Evolutionary conservation across 2,329 filamentous ascomycete genomes (phyloP).

Genomic region (Neonectria neomacrospora): DNA sequence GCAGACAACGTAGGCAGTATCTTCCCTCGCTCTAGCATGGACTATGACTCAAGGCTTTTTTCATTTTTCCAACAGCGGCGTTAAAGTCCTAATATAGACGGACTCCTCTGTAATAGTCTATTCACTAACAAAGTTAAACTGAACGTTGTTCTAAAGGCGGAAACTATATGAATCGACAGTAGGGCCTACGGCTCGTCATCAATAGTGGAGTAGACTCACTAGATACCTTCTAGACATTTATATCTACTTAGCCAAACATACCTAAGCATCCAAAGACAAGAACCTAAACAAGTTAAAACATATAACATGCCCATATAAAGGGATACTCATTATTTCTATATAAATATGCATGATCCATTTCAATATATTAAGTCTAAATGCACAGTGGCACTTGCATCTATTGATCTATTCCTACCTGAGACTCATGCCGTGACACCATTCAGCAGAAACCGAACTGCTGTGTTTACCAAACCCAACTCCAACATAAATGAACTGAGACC

Average conservation of each 20-base stretch:
- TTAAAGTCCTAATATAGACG: conserved; percentile 16
- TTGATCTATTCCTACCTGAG: neutral
- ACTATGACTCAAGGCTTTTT: conserved; percentile 6
- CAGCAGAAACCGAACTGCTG: neutral
- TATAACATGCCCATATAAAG: too few relatives aligned
- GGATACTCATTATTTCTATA: too few relatives aligned
- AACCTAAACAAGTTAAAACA: too few relatives aligned
- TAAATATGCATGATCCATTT: neutral
- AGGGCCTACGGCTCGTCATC: conserved; percentile 12
- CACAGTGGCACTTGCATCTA: neutral
- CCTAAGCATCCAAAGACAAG: too few relatives aligned
- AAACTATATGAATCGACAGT: conserved; percentile 17
- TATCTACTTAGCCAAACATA: too few relatives aligned
- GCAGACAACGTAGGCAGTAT: too few relatives aligned
- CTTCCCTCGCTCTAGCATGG: too few relatives aligned
- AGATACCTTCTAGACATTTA: too few relatives aligned
- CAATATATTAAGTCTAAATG: neutral
- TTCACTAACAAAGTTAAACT: conserved; percentile 10
- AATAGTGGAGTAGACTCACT: conserved; percentile 9
- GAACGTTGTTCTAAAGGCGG: conserved; percentile 13
- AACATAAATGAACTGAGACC: neutral
- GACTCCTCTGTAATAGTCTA: conserved; percentile 17
- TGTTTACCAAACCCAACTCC: neutral
- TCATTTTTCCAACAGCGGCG: conserved; percentile 14
- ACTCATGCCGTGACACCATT: neutral